phyloP scores from a whole-genome alignment of 2,329 filamentous ascomycete genomes.

The Sporothrix phasma region DNA sequence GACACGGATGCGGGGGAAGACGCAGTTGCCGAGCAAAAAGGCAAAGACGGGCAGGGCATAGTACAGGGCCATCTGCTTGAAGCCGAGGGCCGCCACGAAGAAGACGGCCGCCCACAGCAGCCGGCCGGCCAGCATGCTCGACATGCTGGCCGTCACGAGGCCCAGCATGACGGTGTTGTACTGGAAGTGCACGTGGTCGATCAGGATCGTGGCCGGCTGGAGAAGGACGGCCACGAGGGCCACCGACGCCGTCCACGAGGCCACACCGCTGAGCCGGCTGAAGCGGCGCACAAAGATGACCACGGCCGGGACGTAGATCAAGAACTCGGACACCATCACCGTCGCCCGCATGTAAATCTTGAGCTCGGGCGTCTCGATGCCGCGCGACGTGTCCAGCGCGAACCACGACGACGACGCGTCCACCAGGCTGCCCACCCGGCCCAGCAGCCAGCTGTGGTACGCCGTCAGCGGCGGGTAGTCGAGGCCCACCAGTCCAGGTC shows the following conservation, averaged over 20 bases:
- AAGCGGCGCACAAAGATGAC: constrained; percentile 79
- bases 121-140: constrained; percentile 75
- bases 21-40: constrained; percentile 76
- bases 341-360: constrained; percentile 96
- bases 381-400: constrained; percentile 70
- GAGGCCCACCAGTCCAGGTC: constrained; percentile 92
- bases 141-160: constrained; percentile 74
- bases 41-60: constrained; percentile 90
- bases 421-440: constrained; percentile 71
- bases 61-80: constrained; percentile 99
- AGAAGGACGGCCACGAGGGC: constrained; percentile 84
- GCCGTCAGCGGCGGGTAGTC: constrained; percentile 97
- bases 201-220: constrained; percentile 81
- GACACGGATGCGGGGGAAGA: constrained; percentile 62
- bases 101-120: constrained; percentile 85
- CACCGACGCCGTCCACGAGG: constrained; percentile 72
- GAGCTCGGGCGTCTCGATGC: constrained; percentile 64
- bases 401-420: constrained; percentile 80
- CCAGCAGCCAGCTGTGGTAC: constrained; percentile 95
- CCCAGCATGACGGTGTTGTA: constrained; percentile 99
- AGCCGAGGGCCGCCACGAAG: constrained; percentile 87
- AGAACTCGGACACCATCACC: constrained; percentile 81
- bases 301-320: constrained; percentile 76
- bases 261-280: constrained; percentile 64
- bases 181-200: constrained; percentile 94